These are phyloP conservation scores for Punctularia strigosozonata DNA, from an alignment of 768 basidiomycete genomes.

Conservation along the genomic window DNA sequence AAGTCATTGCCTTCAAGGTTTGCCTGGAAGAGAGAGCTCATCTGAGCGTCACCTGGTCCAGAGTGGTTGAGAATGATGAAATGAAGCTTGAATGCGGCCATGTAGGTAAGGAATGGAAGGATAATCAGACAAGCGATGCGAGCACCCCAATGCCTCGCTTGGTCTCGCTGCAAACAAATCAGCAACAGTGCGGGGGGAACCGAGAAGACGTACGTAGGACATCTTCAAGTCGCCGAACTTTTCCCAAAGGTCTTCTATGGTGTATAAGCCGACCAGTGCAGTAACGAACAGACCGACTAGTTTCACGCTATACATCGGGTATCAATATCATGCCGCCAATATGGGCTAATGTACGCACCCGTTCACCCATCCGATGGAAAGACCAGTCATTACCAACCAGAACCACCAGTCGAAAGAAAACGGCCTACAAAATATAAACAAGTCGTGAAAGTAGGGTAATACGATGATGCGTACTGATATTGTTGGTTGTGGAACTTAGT, in stretches of 20 bases:
- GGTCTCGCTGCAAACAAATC: conserved; percentile 41
- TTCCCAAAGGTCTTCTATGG: conserved; percentile 96
- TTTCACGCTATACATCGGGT: conserved; percentile 58
- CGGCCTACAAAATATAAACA: conserved; percentile 36
- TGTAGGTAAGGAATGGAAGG: conserved; percentile 86
- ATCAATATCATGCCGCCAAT: background rate
- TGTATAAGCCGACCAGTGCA: conserved; percentile 89
- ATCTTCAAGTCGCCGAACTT: conserved; percentile 95
- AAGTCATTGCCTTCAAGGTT: conserved; percentile 94
- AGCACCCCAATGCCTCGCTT: conserved; percentile 85
- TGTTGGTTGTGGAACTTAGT: conserved; percentile 97
- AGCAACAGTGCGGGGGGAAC: background rate
- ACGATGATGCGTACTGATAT: conserved; percentile 53
- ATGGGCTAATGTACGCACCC: conserved; percentile 34
- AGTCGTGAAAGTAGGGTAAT: background rate
- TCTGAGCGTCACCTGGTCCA: conserved; percentile 95
- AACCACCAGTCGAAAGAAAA: conserved; percentile 98
- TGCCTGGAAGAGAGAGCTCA: conserved; percentile 98
- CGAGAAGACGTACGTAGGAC: conserved; percentile 52
- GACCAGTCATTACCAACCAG: conserved; percentile 88
- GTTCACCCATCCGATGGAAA: conserved; percentile 91
- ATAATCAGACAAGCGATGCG: conserved; percentile 78
- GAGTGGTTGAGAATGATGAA: conserved; percentile 90
- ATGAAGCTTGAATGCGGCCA: conserved; percentile 91
- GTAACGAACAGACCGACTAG: conserved; percentile 95